Conservation (phyloP, 495 filamentous ascomycete species). For the Beverwykella pulmonaria region DNA sequence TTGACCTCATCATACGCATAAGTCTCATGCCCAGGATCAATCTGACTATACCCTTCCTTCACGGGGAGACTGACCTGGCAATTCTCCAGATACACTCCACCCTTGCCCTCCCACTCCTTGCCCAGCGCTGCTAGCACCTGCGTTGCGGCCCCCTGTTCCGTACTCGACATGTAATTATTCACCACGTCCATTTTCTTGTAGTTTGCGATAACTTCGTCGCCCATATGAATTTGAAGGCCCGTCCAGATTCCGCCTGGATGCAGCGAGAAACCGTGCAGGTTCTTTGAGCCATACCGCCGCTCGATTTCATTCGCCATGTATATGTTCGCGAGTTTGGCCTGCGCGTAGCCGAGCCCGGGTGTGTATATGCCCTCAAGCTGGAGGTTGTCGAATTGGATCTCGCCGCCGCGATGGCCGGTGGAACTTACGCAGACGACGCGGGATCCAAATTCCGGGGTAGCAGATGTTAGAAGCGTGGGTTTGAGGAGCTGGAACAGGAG, state of each 20-base stretch:
- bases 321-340: slow-evolving; percentile 36
- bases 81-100: slow-evolving; percentile 49
- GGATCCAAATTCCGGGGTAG: slow-evolving; percentile 32
- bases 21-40: slow-evolving; percentile 25
- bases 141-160: slow-evolving; percentile 48
- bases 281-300: slow-evolving; percentile 25
- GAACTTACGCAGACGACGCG: slow-evolving; percentile 33
- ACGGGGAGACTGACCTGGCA: slow-evolving; percentile 40
- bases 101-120: slow-evolving; percentile 47
- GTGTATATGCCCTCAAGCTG: slow-evolving; percentile 29
- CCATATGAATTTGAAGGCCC: slow-evolving; percentile 33
- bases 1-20: slow-evolving; percentile 32
- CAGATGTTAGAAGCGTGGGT: slow-evolving; percentile 26
- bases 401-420: slow-evolving; percentile 23
- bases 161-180: slow-evolving; percentile 25
- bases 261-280: slow-evolving; percentile 30
- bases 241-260: slow-evolving; percentile 37
- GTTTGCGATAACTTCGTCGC: slow-evolving; percentile 30
- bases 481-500: slow-evolving; percentile 40
- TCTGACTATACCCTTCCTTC: slow-evolving; percentile 3
- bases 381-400: slow-evolving; percentile 37
- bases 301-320: slow-evolving; percentile 39
- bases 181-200: slow-evolving; percentile 17
- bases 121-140: slow-evolving; percentile 48
- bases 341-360: slow-evolving; percentile 15